phyloP scores from a whole-genome alignment of 2,329 filamentous ascomycete species.

The Ophioceras dolichostomum region DNA sequence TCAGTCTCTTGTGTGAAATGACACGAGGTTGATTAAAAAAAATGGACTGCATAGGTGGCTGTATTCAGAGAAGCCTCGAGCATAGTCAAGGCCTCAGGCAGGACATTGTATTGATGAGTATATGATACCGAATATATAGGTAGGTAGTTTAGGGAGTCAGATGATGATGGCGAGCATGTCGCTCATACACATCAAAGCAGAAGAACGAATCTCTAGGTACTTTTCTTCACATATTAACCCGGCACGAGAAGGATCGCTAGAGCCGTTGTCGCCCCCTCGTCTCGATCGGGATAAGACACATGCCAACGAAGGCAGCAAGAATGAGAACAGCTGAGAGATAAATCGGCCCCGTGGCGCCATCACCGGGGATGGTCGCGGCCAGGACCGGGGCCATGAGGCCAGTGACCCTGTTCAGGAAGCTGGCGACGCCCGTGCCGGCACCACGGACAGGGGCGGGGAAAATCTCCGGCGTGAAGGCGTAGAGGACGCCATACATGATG shows the following conservation, averaged over 20 bases:
- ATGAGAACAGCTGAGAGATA: slow-evolving; percentile 46
- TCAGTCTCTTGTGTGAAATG: too few species aligned
- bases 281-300: slow-evolving; percentile 51
- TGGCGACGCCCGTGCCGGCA: slow-evolving; percentile 60
- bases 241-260: too few species aligned
- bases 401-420: slow-evolving; percentile 55
- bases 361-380: slow-evolving; percentile 46
- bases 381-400: slow-evolving; percentile 59
- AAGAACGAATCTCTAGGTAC: too few species aligned
- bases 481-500: slow-evolving; percentile 67
- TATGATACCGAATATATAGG: too few species aligned
- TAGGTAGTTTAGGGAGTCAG: too few species aligned
- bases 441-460: slow-evolving; percentile 63
- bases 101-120: too few species aligned
- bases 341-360: slow-evolving; percentile 44
- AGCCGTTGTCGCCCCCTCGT: slow-evolving; percentile 46
- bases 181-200: not conserved
- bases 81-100: too few species aligned
- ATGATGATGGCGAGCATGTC: too few species aligned
- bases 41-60: too few species aligned
- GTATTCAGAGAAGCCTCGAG: too few species aligned
- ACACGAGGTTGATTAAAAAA: too few species aligned
- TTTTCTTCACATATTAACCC: too few species aligned
- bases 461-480: slow-evolving; percentile 66
- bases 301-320: slow-evolving; percentile 44